Evolutionary conservation across 495 filamentous ascomycete genomes (phyloP), one percentile per base, ranked within the genome.

Genomic region (Xylaria longipes): DNA sequence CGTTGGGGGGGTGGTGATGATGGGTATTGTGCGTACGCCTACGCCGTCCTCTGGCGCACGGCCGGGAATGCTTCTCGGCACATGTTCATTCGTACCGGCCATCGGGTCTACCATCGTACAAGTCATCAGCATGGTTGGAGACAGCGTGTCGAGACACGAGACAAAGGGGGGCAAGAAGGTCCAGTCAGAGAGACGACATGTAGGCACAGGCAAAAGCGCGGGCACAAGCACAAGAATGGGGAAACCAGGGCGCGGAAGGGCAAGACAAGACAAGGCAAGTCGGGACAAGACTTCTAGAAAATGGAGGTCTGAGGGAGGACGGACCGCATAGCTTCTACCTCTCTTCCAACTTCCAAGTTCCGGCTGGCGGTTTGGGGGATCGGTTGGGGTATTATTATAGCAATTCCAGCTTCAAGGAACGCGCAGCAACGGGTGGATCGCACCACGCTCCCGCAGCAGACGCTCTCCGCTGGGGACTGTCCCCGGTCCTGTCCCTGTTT

Each of bases 51-150:
- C 80, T 41, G 75, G 74, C 64, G 80, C 75, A 39, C 84, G 79
- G 67, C 75, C 77, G 61, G 78, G 76, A 63, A 74, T 76, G 70
- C 79, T 80, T 76, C 80, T 83, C 73, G 80, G 82, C 76, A 78
- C 81, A 75, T 80, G 83, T 72, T 86, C 83, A 82, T 81, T 84
- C 68, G 77, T 80, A 76, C 81, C 76, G 74, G 84, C 83, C 84
- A 86, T 86, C 79, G 81, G 76, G 78, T 77, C 83, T 86, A 76
- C 73, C 72, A 69, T 67, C 27, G 66, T 29, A 67, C 52, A 65
- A 41, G 62, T 58, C 39, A 78, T 78, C 76, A 76, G 75, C 72
- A 75, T 73, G 65, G 68, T 74, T 72, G 73, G 73, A 62, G 65
- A 43, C 68, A 73, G 50, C 29, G 58, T 35, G 61, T 70, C 65